Evolutionary conservation across 768 basidiomycete genomes (phyloP), one percentile per base, ranked within the genome.

Genomic region (Agaricus blazei): DNA sequence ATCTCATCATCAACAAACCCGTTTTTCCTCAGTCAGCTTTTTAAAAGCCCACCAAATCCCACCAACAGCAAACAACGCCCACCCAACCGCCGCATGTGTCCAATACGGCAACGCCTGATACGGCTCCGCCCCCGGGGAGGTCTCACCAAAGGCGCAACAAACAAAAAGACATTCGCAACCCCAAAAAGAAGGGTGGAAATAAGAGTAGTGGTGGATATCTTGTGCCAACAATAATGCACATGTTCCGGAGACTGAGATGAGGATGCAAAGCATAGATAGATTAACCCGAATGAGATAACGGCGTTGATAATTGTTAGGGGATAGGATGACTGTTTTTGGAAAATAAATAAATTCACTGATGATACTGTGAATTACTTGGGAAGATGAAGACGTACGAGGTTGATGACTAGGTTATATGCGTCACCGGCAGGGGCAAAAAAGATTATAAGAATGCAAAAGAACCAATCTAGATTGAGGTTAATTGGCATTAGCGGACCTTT

Each of bases 361-460:
- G 19, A 19, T 19, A 19, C 19, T 19, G 19, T 19, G 19, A 19
- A 19, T 19, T 19, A 19, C 19, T 19, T 28, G 15, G 27, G 7
- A n/a, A 29, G 28, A 43, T 12, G 15, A 4, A 45, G 4, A 64
- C 80, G 48, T 57, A 80, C 80, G 60, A 65, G 59, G 60, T 80
- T 81, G 54, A 82, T 64, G 29, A 79, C 70, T 64, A 87, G 81
- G 48, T 75, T 73, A 64, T 83, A 87, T 0, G 83, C 82, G 53
- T 85, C 84, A 3, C 84, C 84, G 0, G 81, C 72, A 0, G 85
- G 84, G 0, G 71, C 63, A 29, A 59, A 61, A 51, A 72, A 62
- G 47, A 73, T 68, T 4, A 67, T 58, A 24, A 69, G 56, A 26
- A 65, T 48, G 44, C 68, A 72, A 2, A 70, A 43, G 23, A 59